Evolutionary conservation across 108 stramenopile species (phyloP).

Genomic region (Licmophora abbreviata): DNA sequence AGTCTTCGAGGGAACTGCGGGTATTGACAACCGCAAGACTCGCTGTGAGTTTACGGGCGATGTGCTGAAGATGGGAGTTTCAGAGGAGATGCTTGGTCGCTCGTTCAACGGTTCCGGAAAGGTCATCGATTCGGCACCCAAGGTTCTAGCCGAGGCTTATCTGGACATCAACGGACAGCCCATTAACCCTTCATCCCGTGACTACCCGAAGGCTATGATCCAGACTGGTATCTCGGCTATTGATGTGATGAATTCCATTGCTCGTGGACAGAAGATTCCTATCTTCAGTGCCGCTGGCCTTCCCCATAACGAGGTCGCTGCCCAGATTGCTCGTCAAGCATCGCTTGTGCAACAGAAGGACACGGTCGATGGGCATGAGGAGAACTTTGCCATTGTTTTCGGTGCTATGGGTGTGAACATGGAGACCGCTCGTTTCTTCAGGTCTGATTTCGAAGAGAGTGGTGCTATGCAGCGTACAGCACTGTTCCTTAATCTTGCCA

Average conservation of each 20-base stretch:
- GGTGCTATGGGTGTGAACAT: conserved; percentile 99
- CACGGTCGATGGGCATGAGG: conserved; percentile 93
- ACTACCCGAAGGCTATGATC: conserved; percentile 99
- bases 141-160: conserved; percentile 98
- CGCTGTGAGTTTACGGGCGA: conserved; percentile 97
- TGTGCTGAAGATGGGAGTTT: conserved; percentile 97
- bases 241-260: conserved; percentile 99
- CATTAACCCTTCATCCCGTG: conserved; percentile 98
- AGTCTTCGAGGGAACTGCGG: conserved; percentile 99
- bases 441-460: conserved; percentile 97
- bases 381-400: conserved; percentile 99
- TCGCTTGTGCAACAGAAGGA: conserved; percentile 97
- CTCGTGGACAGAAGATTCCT: conserved; percentile 99
- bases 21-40: conserved; percentile 98
- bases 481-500: conserved; percentile 98
- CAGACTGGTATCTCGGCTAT: conserved; percentile 99
- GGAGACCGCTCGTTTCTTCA: conserved; percentile 99
- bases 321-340: conserved; percentile 99
- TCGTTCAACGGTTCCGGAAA: conserved; percentile 99
- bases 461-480: conserved; percentile 99
- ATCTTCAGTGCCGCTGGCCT: conserved; percentile 99
- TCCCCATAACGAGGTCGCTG: conserved; percentile 99
- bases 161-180: conserved; percentile 99
- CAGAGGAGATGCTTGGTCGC: conserved; percentile 98
- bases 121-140: conserved; percentile 96